Conservation (phyloP, 1,284 basidiomycete genomes). For the Microstroma glucosiphilum region DNA sequence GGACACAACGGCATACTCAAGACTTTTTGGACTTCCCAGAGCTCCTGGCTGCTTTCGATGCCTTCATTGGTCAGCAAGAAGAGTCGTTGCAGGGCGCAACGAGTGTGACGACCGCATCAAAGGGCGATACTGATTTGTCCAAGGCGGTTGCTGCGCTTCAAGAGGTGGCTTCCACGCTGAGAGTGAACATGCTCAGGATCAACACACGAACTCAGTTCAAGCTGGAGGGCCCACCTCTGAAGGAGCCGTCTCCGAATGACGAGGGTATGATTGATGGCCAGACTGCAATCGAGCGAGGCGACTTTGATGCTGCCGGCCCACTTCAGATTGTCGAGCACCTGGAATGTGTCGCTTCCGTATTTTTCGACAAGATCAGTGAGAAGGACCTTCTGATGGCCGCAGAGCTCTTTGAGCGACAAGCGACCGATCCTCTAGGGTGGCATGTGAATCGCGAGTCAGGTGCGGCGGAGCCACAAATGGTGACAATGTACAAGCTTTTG, state of each 20-base stretch:
- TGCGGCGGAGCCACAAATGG: constrained; percentile 29
- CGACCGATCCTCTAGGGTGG: constrained; percentile 31
- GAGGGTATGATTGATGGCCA: not conserved
- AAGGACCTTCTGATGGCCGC: constrained; percentile 34
- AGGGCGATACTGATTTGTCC: constrained; percentile 24
- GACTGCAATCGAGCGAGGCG: constrained; percentile 14
- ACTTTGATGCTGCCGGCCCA: constrained; percentile 29
- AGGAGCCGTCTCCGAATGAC: not conserved
- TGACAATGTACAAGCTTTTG: constrained; percentile 41
- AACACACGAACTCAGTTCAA: constrained; percentile 20
- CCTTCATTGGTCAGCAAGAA: constrained; percentile 20
- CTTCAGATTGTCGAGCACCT: constrained; percentile 40
- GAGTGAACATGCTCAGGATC: constrained; percentile 26
- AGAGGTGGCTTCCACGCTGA: constrained; percentile 24
- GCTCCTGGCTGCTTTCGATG: constrained; percentile 30
- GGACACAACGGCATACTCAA: constrained; percentile 39
- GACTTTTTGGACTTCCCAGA: constrained; percentile 43
- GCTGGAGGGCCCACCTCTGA: not conserved
- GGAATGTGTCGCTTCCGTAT: constrained; percentile 36
- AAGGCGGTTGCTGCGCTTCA: constrained; percentile 25
- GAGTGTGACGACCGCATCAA: constrained; percentile 7
- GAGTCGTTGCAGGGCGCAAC: not conserved
- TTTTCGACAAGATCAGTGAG: constrained; percentile 41
- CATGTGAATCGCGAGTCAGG: not conserved
- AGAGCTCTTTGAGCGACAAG: constrained; percentile 38